Percentiles rank a stretch among this genome's conserved stretches.
Conservation (phyloP, 139 green algal species). For the Chlamydomonas incerta region DNA sequence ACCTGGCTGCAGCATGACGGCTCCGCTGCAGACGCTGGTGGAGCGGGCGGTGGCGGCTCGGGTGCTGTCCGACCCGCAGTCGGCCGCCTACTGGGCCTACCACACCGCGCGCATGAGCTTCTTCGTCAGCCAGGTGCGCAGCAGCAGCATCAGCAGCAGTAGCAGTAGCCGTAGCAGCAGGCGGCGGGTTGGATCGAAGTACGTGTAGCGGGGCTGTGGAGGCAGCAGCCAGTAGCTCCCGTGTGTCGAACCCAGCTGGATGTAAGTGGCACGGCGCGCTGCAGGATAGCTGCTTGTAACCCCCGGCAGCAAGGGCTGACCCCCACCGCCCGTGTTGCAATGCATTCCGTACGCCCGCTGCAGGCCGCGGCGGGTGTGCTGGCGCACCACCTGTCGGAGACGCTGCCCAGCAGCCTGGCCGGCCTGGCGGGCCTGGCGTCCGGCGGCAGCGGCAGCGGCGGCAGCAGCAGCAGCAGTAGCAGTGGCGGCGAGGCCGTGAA, state of each 20-base stretch:
- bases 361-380: slow-evolving; percentile 31
- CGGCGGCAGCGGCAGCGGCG: not conserved
- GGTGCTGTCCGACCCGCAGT: slow-evolving; percentile 27
- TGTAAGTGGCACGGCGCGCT: too few species aligned
- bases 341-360: too few species aligned
- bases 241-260: too few species aligned
- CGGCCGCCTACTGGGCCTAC: slow-evolving; percentile 81
- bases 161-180: not conserved
- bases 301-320: too few species aligned
- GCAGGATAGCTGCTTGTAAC: too few species aligned
- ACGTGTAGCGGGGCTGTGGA: too few species aligned
- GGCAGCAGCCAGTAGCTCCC: too few species aligned
- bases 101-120: slow-evolving; percentile 76
- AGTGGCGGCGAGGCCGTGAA: not conserved
- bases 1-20: not conserved
- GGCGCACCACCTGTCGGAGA: slow-evolving; percentile 45
- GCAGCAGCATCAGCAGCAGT: too few species aligned
- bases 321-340: too few species aligned
- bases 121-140: slow-evolving; percentile 72
- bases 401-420: not conserved
- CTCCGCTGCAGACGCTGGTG: not conserved
- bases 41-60: not conserved
- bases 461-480: not conserved
- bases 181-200: not conserved
- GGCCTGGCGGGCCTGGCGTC: not conserved